Percentiles rank a stretch among this genome's conserved stretches.
Conservation (phyloP, 1,139 yeast species). For the Kodamaea fungicola region DNA sequence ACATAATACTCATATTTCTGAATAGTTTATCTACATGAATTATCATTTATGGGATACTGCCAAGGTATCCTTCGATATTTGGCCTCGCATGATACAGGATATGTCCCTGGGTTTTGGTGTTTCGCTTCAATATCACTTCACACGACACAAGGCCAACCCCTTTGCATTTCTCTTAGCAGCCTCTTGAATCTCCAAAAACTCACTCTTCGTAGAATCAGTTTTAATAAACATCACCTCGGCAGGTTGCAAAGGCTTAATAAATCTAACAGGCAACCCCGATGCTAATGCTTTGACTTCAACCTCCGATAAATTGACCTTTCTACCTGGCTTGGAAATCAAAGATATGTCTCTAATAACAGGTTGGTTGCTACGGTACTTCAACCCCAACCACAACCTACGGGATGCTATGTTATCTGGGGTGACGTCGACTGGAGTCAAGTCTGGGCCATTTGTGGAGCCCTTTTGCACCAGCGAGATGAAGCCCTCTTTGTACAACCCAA, state of each 20-base stretch:
- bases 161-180: slow-evolving; percentile 72
- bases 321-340: slow-evolving; percentile 81
- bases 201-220: slow-evolving; percentile 35
- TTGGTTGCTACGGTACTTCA: slow-evolving; percentile 78
- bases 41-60: too few relatives aligned
- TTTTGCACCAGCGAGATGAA: slow-evolving; percentile 79
- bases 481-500: slow-evolving; percentile 88
- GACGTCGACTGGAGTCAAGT: slow-evolving; percentile 64
- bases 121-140: slow-evolving; percentile 24
- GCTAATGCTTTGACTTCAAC: slow-evolving; percentile 72
- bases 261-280: slow-evolving; percentile 70
- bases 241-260: slow-evolving; percentile 78
- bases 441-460: slow-evolving; percentile 93
- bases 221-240: slow-evolving; percentile 82
- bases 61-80: too few relatives aligned
- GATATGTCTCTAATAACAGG: slow-evolving; percentile 74
- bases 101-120: too few relatives aligned
- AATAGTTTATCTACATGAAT: too few relatives aligned
- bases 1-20: too few relatives aligned
- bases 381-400: slow-evolving; percentile 86
- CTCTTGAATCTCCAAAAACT: slow-evolving; percentile 73
- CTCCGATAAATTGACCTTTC: slow-evolving; percentile 61
- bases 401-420: slow-evolving; percentile 86
- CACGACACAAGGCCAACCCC: slow-evolving; percentile 83
- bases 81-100: too few relatives aligned